Percentiles rank a stretch among this genome's conserved stretches.
Evolutionary conservation across 164 flowering plant genomes (phyloP).

Genomic region (Piper longum): DNA sequence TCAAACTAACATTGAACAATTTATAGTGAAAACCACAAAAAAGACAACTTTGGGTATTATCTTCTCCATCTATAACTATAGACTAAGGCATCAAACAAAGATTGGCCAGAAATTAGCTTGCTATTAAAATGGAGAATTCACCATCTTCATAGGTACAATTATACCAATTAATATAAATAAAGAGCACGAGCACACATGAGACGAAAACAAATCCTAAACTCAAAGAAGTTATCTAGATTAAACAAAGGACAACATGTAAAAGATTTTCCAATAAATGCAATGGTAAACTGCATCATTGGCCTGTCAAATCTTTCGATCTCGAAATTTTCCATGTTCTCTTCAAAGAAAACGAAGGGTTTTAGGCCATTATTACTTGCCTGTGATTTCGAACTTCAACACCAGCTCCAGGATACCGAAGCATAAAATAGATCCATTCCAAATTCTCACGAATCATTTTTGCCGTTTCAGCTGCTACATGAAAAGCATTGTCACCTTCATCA

Average conservation of each 20-base stretch:
- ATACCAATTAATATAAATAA: no score
- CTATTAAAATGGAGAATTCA: no score
- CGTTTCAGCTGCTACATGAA: constrained; percentile 93
- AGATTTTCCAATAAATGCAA: no score
- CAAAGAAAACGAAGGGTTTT: background rate
- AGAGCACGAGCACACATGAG: no score
- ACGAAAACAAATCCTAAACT: no score
- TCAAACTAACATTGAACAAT: background rate
- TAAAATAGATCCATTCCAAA: constrained; percentile 78
- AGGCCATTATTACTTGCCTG: constrained; percentile 33
- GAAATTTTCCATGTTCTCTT: background rate
- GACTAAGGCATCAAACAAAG: no score
- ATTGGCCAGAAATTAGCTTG: no score
- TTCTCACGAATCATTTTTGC: constrained; percentile 99
- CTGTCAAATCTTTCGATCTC: background rate
- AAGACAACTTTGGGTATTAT: no score
- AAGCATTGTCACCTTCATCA: constrained; percentile 99
- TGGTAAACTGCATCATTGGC: background rate
- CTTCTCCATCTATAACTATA: no score
- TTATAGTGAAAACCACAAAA: background rate
- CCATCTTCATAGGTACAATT: no score
- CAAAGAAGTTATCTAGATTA: no score
- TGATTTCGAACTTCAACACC: constrained; percentile 85
- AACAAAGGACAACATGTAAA: no score
- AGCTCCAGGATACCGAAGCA: constrained; percentile 79